Evolutionary conservation across 1,284 basidiomycete genomes (phyloP), one percentile per base, ranked within the genome.

Genomic region (Fomitopsis pinicola): DNA sequence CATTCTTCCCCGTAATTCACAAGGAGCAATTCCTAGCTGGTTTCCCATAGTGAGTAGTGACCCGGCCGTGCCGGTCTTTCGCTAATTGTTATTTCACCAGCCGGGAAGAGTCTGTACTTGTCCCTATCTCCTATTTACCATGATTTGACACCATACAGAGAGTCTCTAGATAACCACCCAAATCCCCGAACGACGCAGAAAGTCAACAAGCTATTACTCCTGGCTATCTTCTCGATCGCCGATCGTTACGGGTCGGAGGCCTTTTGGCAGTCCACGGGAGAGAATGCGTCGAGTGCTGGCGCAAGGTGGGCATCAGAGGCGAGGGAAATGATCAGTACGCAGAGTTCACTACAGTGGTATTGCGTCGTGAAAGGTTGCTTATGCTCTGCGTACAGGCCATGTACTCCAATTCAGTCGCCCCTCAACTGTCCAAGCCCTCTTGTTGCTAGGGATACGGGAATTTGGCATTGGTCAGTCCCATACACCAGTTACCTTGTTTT

Each of bases 371-470:
- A 26, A 1, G 9, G 19, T 46, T 15, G 22, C 45, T 46, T 3
- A 46, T 8, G 45, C 45, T 2, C 7, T 26, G 57, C 54, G 36
- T 58, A 46, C 62, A 91, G 89, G 84, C n/a, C 81, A 82, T 64
- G 79, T 85, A 14, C 85, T 87, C 60, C 86, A 89, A 65, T 82
- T 81, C 55, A 87, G 85, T 58, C 79, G 87, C 28, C 82, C 85
- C 42, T 85, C 87, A 2, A 89, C 88, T 0, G 89, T 88, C 35
- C 90, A 92, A 68, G 81, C 92, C 3, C 72, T 95, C n/a, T 76
- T 95, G 28, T 79, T 95, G 9, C 75, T 94, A 14, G 90, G 91
- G 1, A 86, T 91, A 71, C 82, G 92, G 10, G 92, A 94, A 74
- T 90, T 94, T 69, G 93, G 92, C 12, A 85, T 92, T 48, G 91